Conservation (phyloP, 2,329 filamentous ascomycete species). For the Phyllosticta citribraziliensis region DNA sequence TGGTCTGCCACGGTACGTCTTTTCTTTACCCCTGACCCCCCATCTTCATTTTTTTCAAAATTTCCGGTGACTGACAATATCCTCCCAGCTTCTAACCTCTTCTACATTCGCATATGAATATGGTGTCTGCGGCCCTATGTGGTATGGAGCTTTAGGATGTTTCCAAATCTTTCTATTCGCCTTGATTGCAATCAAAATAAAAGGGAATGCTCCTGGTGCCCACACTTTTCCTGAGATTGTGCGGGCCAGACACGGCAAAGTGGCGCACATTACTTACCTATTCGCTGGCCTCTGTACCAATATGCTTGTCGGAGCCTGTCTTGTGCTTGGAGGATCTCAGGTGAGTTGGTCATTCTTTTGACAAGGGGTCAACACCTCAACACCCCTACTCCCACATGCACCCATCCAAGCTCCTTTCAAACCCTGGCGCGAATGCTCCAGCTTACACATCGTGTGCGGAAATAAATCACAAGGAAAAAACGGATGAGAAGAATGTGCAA, state of each 20-base stretch:
- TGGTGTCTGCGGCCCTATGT: constrained; percentile 12
- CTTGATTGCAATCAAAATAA: constrained; percentile 11
- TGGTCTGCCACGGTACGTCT: constrained; percentile 34
- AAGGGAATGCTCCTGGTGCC: constrained; percentile 20
- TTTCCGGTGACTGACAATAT: background rate
- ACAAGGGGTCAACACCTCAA: background rate
- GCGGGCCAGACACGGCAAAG: constrained; percentile 35
- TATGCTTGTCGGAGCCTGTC: constrained; percentile 44
- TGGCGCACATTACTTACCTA: constrained; percentile 43
- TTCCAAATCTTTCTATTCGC: constrained; percentile 11
- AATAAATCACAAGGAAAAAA: too few species aligned
- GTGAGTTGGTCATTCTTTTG: constrained; percentile 23
- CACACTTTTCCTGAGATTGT: constrained; percentile 47
- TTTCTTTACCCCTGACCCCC: background rate
- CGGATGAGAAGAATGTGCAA: too few species aligned
- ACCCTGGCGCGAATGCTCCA: too few species aligned
- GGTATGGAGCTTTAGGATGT: constrained; percentile 11
- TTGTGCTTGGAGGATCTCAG: constrained; percentile 39
- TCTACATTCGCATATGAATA: constrained; percentile 22
- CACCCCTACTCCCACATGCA: too few species aligned
- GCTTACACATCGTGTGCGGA: too few species aligned
- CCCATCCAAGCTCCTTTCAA: too few species aligned
- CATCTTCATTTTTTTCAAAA: constrained; percentile 13
- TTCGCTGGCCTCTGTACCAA: constrained; percentile 45
- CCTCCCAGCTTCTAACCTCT: background rate